Conservation (phyloP, 257 asterid species). For the Solanum piurae region DNA sequence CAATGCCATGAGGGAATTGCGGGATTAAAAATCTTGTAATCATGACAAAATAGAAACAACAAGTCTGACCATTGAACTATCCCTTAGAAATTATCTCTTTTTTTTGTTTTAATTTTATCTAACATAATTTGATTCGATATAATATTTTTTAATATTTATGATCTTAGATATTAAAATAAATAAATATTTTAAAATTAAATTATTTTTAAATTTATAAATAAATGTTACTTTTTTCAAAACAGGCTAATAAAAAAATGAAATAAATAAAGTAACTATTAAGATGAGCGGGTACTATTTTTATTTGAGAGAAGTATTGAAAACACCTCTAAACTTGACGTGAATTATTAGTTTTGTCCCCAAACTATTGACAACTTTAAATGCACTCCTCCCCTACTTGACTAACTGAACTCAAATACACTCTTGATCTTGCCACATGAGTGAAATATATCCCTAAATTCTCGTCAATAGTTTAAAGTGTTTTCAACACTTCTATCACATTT, state of each 20-base stretch:
- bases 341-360: no score
- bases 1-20: neutral
- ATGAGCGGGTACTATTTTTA: neutral
- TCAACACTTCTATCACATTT: neutral
- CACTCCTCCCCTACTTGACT: no score
- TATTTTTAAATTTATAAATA: no score
- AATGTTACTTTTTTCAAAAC: neutral
- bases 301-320: neutral
- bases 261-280: neutral
- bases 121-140: neutral
- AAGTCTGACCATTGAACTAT: neutral
- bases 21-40: neutral
- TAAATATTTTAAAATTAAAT: no score
- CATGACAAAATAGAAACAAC: neutral
- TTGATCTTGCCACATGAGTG: neutral
- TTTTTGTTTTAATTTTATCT: neutral
- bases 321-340: neutral
- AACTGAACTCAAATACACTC: neutral
- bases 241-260: neutral
- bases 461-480: neutral
- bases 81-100: neutral
- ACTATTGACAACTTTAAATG: neutral
- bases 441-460: neutral
- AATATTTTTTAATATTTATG: neutral
- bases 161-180: neutral